These are phyloP conservation scores for Phaeosphaeriaceae sp. DNA, from an alignment of 2,329 filamentous ascomycete genomes.

Conservation along the genomic window DNA sequence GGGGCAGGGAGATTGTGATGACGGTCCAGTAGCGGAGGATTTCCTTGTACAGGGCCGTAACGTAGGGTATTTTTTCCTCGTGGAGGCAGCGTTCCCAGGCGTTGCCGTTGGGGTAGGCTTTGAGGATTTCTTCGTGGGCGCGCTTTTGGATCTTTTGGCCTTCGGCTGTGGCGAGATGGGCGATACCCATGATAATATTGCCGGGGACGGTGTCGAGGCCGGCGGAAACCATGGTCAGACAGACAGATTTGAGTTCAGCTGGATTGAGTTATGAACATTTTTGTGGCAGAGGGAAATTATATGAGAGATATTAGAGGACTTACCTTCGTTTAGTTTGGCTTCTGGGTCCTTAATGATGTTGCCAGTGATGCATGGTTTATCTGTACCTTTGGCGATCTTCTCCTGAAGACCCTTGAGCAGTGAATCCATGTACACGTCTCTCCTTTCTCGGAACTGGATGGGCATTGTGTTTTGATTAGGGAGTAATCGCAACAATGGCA, in stretches of 20 bases:
- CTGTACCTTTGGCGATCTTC: conserved; percentile 66
- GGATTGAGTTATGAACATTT: conserved; percentile 8
- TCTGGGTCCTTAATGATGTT: conserved; percentile 75
- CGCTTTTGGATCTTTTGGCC: conserved; percentile 74
- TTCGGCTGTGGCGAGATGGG: conserved; percentile 70
- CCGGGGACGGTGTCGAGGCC: conserved; percentile 82
- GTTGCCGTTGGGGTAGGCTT: conserved; percentile 73
- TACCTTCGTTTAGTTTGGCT: conserved; percentile 71
- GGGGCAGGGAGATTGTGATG: conserved; percentile 77
- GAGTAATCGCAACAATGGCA: conserved; percentile 73
- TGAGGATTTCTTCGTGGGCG: conserved; percentile 72
- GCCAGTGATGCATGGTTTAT: conserved; percentile 72
- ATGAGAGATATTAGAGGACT: conserved; percentile 19
- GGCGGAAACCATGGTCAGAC: conserved; percentile 80
- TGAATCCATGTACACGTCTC: conserved; percentile 69
- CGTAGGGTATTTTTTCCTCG: conserved; percentile 78
- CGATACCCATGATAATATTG: conserved; percentile 80
- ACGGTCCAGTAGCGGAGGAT: conserved; percentile 80
- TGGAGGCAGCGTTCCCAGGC: conserved; percentile 76
- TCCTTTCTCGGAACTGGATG: conserved; percentile 68
- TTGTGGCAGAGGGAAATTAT: neutral
- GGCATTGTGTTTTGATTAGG: conserved; percentile 68
- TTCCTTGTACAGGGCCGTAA: conserved; percentile 80
- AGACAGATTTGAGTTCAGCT: conserved; percentile 81
- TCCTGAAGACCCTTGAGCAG: conserved; percentile 67